These are phyloP conservation scores for Globomyces sp. DNA, from an alignment of 371 early-diverging fungal genomes.

Conservation along the genomic window DNA sequence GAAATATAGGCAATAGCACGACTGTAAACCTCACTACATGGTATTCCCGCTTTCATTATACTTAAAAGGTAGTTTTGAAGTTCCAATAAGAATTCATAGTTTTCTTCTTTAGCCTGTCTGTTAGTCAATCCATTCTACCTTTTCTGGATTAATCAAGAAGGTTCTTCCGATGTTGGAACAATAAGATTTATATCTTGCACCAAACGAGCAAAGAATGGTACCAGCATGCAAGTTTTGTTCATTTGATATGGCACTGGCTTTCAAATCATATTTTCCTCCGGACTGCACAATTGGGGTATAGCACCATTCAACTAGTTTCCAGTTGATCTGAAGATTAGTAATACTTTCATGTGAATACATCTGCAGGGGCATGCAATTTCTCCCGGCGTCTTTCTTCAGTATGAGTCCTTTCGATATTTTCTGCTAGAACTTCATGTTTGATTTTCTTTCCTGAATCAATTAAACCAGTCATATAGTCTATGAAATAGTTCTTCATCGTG, in stretches of 20 bases:
- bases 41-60: slow-evolving; percentile 73
- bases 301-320: slow-evolving; percentile 80
- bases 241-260: slow-evolving; percentile 78
- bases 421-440: slow-evolving; percentile 85
- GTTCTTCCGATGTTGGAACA: slow-evolving; percentile 93
- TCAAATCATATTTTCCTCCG: slow-evolving; percentile 90
- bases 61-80: slow-evolving; percentile 71
- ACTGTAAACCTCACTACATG: slow-evolving; percentile 74
- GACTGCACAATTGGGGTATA: slow-evolving; percentile 95
- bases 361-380: slow-evolving; percentile 67
- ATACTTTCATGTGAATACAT: slow-evolving; percentile 46
- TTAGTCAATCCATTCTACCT: slow-evolving; percentile 37
- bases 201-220: slow-evolving; percentile 88
- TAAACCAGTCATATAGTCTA: slow-evolving; percentile 74
- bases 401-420: slow-evolving; percentile 68
- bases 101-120: slow-evolving; percentile 69
- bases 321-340: slow-evolving; percentile 23
- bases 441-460: slow-evolving; percentile 87
- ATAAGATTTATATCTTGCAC: slow-evolving; percentile 89
- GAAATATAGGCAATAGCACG: slow-evolving; percentile 67
- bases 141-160: slow-evolving; percentile 85
- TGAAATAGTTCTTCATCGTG: slow-evolving; percentile 83
- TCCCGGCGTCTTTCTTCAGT: slow-evolving; percentile 62
- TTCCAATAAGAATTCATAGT: slow-evolving; percentile 84
- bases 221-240: slow-evolving; percentile 74